Conservation (phyloP, 805 yeast genomes). For the Saturnispora quitensis region DNA sequence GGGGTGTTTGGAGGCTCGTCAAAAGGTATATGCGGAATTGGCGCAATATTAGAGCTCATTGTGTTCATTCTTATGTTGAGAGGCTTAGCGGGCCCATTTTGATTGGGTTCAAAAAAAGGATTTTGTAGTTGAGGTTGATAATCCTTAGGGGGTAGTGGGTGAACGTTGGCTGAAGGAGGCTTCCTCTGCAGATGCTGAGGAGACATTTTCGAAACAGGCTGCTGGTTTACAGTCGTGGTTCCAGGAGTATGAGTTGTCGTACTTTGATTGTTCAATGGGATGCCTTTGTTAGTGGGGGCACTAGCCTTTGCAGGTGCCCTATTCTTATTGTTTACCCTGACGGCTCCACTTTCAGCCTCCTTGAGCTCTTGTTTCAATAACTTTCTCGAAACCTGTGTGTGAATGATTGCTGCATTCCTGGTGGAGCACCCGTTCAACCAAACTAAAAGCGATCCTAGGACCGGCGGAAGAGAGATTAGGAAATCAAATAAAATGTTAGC, state of each 20-base stretch:
- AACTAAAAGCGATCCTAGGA: constrained; percentile 65
- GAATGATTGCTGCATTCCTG: constrained; percentile 76
- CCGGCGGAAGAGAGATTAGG: constrained; percentile 66
- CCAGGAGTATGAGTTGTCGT: not conserved
- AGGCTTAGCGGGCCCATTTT: not conserved
- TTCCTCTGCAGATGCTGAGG: not conserved
- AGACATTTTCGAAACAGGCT: not conserved
- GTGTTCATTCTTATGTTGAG: not conserved
- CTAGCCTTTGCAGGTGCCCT: not conserved
- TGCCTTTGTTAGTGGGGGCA: too few species aligned
- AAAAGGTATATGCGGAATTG: constrained; percentile 1
- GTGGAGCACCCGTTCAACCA: constrained; percentile 87
- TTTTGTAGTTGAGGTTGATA: constrained; percentile 3
- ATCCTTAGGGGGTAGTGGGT: not conserved
- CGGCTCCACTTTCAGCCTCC: not conserved
- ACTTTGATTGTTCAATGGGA: not conserved
- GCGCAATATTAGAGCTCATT: not conserved
- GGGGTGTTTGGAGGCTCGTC: constrained; percentile 1
- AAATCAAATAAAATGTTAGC: constrained; percentile 71
- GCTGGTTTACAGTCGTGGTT: not conserved
- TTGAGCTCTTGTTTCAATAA: constrained; percentile 13
- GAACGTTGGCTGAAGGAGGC: not conserved
- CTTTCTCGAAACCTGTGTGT: constrained; percentile 29
- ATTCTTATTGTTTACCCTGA: not conserved
- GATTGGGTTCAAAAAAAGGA: not conserved